Base-by-base conservation (phyloP, 1,139 yeast genomes). In the Saccharomyces hybrid region DNA sequence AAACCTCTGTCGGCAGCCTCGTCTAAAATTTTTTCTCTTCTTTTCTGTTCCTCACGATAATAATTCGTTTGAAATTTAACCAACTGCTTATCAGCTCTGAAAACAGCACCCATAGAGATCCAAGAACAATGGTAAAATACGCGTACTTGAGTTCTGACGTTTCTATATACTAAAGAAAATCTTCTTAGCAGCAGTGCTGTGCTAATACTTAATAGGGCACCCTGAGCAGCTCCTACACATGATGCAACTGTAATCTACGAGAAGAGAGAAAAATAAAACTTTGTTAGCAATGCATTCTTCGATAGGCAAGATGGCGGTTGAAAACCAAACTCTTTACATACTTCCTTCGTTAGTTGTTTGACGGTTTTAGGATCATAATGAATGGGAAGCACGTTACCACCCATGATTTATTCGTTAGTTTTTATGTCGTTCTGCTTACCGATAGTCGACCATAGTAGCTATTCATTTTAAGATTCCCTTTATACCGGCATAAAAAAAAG, bases 1-100 rank as follows among this genome's bases (percentile, higher is more conserved):
- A 73, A 64, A 1, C 77, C 78, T 52, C 74, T 66, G 27, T 74
- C 77, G 16, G 77, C 77, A 42, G 77, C 77, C 42, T 73, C 75
- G 54, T 73, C 74, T 46, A 75, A 53, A 16, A 72, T 62, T 48
- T 62, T 65, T 49, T 64, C 64, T 57, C 74, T 65, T 60, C 75
- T 67, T 34, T 55, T 56, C 51, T 58, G 52, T 56, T 73, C 74
- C 34, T 68, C 66, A n/a, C 59, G 61, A 57, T 66, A 68, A 49
- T 70, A 60, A 52, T 70, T 64, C 42, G 65, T 59, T 56, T 71
- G 73, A 59, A 72, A 73, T 28, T 61, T 64, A 24, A 71, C 53
- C 31, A 75, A 58, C 54, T 73, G 75, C 55, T 65, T 69, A 52
- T 75, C 78, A 3, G 76, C 76, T 57, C 70, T 65, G 58, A 72